These are phyloP conservation scores for Potentilla sterilis DNA, from an alignment of 306 rosid species.

Conservation along the genomic window DNA sequence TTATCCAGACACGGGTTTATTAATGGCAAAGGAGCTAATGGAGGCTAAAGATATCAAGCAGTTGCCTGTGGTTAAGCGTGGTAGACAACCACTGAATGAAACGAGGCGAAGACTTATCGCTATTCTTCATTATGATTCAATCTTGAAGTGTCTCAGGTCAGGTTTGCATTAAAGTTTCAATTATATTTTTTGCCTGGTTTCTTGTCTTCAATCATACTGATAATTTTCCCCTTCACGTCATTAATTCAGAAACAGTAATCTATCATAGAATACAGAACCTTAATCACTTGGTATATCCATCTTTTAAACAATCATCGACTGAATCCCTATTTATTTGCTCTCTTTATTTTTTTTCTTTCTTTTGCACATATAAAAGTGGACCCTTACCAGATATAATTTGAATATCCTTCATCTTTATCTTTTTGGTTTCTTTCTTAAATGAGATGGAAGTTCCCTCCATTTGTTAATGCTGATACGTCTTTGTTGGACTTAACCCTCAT, in stretches of 20 bases:
- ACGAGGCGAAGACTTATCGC: slow-evolving; percentile 70
- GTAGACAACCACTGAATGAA: slow-evolving; percentile 42
- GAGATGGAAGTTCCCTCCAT: not conserved
- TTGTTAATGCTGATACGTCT: not conserved
- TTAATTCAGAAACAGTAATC: not conserved
- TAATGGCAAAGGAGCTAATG: slow-evolving; percentile 89
- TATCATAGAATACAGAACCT: not conserved
- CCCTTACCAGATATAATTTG: slow-evolving; percentile 2
- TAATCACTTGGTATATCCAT: not conserved
- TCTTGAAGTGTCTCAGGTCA: slow-evolving; percentile 85
- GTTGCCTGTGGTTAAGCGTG: slow-evolving; percentile 83
- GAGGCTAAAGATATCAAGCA: slow-evolving; percentile 92
- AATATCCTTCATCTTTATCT: not conserved
- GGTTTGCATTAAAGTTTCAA: slow-evolving; percentile 46
- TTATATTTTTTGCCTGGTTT: slow-evolving; percentile 2
- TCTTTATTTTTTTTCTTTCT: not conserved
- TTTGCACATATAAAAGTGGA: not conserved
- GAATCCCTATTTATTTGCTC: not conserved
- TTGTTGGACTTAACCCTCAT: not conserved
- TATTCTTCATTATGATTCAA: slow-evolving; percentile 71
- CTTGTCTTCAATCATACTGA: not conserved
- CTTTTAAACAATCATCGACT: not conserved
- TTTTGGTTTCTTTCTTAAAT: not conserved
- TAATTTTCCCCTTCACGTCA: not conserved
- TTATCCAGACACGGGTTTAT: slow-evolving; percentile 70